A percentile compares a stretch with the other conserved stretches of the same genome.
Evolutionary conservation across 306 rosid species (phyloP).

Genomic region (Ochetophila trinervis): DNA sequence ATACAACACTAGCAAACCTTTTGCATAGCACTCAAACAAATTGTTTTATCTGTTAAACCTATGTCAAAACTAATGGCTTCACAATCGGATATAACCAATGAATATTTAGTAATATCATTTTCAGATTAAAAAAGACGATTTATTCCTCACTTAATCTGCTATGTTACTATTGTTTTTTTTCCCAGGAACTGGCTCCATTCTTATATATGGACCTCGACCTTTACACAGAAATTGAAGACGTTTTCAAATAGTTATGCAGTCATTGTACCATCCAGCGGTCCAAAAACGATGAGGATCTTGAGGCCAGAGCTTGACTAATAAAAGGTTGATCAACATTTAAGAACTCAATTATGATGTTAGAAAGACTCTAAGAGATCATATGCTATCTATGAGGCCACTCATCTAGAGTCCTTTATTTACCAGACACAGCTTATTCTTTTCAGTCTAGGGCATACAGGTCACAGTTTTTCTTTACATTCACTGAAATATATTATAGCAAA

Average conservation of each 20-base stretch:
- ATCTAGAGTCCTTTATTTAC: too few species aligned
- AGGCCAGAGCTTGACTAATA: too few species aligned
- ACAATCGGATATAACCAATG: neutral
- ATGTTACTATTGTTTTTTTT: neutral
- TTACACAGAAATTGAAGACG: too few species aligned
- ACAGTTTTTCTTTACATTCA: too few species aligned
- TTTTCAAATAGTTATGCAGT: neutral
- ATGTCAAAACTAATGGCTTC: neutral
- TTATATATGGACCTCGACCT: slow-evolving; percentile 1
- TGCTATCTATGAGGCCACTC: too few species aligned
- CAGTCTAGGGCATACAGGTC: too few species aligned
- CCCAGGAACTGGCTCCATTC: slow-evolving; percentile 4
- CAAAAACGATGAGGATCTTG: too few species aligned
- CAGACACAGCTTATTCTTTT: too few species aligned
- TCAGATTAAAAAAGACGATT: slow-evolving; percentile 4
- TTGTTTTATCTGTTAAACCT: neutral
- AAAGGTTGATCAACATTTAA: neutral
- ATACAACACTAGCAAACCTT: neutral
- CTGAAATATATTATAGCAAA: too few species aligned
- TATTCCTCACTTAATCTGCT: neutral
- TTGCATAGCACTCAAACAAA: neutral
- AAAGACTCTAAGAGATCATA: too few species aligned
- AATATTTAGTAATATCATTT: neutral
- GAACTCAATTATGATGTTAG: neutral
- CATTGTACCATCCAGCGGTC: too few species aligned